A percentile compares a stretch with the other conserved stretches of the same genome.
These are phyloP conservation scores for Solanum chmielewskii DNA, from an alignment of 257 asterid genomes.

Conservation along the genomic window DNA sequence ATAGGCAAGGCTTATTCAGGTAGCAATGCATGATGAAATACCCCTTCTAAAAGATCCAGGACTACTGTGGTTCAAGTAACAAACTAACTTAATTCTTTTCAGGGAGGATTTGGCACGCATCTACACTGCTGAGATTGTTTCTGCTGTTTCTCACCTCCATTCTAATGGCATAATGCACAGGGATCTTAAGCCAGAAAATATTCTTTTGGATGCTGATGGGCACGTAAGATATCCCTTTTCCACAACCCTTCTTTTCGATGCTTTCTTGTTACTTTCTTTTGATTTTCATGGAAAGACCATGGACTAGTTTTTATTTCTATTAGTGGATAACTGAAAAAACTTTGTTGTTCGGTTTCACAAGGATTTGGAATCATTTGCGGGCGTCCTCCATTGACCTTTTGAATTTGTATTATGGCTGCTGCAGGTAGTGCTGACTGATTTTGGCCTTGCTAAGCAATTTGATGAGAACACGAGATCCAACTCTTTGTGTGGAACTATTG, in stretches of 20 bases:
- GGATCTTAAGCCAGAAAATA: constrained; percentile 82
- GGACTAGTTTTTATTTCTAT: not conserved
- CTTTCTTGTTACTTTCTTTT: not conserved
- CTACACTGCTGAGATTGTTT: constrained; percentile 71
- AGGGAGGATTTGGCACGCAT: constrained; percentile 73
- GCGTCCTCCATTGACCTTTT: not conserved
- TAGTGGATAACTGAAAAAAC: not conserved
- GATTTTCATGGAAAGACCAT: not conserved
- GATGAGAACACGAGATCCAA: constrained; percentile 53
- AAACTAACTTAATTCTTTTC: not conserved
- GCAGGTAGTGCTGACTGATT: constrained; percentile 70
- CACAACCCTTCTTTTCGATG: not conserved
- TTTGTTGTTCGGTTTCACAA: not conserved
- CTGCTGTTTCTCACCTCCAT: constrained; percentile 75
- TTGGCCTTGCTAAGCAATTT: constrained; percentile 73
- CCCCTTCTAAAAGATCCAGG: not conserved
- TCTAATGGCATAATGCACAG: constrained; percentile 70
- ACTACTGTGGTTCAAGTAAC: not conserved
- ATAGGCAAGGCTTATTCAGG: constrained; percentile 79
- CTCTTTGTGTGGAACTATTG: constrained; percentile 76
- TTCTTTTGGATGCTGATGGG: constrained; percentile 67
- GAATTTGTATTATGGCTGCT: not conserved
- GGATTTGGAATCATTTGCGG: not conserved
- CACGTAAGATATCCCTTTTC: constrained; percentile 38
- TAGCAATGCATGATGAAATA: not conserved